phyloP scores from a whole-genome alignment of 75 land plant genomes.

The Picea sitchensis region DNA sequence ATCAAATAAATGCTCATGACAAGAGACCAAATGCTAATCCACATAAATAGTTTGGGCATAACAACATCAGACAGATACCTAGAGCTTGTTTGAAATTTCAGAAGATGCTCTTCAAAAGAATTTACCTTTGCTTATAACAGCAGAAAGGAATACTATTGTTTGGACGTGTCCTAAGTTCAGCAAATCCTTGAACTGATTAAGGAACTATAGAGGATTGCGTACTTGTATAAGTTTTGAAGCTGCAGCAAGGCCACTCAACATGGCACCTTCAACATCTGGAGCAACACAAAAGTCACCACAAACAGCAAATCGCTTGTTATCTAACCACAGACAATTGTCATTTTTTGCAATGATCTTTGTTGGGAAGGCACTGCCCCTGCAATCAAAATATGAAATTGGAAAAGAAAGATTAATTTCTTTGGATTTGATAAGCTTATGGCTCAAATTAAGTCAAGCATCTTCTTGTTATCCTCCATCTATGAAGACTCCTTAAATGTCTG shows the following conservation, averaged over 20 bases:
- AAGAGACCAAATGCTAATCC: no score
- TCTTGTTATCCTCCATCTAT: not conserved
- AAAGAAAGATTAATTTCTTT: not conserved
- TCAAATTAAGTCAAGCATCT: not conserved
- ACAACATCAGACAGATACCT: no score
- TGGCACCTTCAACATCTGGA: conserved; percentile 73
- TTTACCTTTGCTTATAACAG: not conserved
- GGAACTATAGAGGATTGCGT: not conserved
- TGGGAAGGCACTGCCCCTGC: conserved; percentile 93
- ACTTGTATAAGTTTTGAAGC: conserved; percentile 37
- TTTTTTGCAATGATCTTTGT: conserved; percentile 42
- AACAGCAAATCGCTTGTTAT: conserved; percentile 39
- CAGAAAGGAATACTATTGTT: not conserved
- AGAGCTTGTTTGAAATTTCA: no score
- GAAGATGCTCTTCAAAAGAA: not conserved
- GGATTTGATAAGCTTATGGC: not conserved
- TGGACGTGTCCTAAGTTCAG: not conserved
- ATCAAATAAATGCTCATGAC: no score
- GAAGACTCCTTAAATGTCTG: not conserved
- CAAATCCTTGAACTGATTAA: not conserved
- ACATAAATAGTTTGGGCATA: no score
- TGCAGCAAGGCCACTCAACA: conserved; percentile 68
- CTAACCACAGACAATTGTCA: conserved; percentile 56
- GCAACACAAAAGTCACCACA: conserved; percentile 85
- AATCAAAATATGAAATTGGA: not conserved